Evolutionary conservation across 2,329 filamentous ascomycete species (phyloP).

Genomic region (Phoma herbarum): DNA sequence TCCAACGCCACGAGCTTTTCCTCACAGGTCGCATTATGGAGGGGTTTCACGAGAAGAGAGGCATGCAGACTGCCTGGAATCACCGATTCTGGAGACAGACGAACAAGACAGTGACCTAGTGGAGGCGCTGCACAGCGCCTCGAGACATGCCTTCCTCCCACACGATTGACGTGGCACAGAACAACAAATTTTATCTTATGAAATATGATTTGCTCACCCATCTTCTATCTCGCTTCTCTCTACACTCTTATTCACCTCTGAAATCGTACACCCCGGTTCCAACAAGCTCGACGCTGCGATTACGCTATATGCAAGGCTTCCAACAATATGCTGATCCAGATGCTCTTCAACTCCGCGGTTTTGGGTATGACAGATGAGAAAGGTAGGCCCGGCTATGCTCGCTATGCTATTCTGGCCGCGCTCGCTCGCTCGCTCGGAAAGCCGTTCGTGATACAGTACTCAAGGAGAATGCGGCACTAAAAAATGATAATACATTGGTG

Average conservation of each 20-base stretch:
- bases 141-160: too few species aligned
- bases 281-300: neutral
- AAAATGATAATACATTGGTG: constrained; percentile 10
- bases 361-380: constrained; percentile 6
- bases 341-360: constrained; percentile 7
- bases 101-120: too few species aligned
- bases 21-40: too few species aligned
- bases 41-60: too few species aligned
- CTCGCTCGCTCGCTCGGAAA: neutral
- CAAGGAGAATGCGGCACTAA: constrained; percentile 19
- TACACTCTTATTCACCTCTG: neutral
- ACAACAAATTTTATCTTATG: neutral
- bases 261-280: neutral
- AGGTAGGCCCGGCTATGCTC: constrained; percentile 5
- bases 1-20: too few species aligned
- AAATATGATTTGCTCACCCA: neutral
- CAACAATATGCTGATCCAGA: constrained; percentile 11
- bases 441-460: constrained; percentile 10
- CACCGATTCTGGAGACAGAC: too few species aligned
- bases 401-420: neutral
- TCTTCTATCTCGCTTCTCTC: neutral
- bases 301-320: constrained; percentile 8
- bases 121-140: too few species aligned
- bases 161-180: neutral
- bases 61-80: too few species aligned